Percentiles rank a stretch among this genome's conserved stretches.
Conservation (phyloP, 345 rosid genomes). For the Moricandia moricandioides region DNA sequence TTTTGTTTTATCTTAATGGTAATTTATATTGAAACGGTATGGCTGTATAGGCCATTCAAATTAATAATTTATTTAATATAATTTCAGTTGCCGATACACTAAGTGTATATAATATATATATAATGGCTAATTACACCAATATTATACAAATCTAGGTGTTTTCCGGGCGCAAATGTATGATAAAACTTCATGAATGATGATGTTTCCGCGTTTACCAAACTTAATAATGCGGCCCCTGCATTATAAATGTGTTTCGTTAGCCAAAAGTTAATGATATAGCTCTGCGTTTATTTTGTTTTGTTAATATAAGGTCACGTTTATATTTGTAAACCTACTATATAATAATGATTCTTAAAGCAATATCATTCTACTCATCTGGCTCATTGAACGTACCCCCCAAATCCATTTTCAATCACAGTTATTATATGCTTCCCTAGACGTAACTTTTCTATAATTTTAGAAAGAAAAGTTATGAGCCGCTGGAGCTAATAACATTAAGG, state of each 20-base stretch:
- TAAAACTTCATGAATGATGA: not conserved
- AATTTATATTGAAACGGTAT: not conserved
- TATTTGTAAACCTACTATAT: not conserved
- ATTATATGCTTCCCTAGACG: constrained; percentile 3
- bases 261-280: constrained; percentile 4
- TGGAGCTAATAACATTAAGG: not conserved
- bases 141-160: not conserved
- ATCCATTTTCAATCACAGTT: constrained; percentile 14
- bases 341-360: constrained; percentile 21
- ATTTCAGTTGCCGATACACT: not conserved
- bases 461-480: constrained; percentile 10
- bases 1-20: too few species aligned
- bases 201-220: not conserved
- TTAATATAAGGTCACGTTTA: not conserved
- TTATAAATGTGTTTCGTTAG: constrained; percentile 1
- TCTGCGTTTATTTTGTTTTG: not conserved
- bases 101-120: not conserved
- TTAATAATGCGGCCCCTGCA: not conserved
- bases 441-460: not conserved
- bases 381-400: constrained; percentile 26
- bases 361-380: constrained; percentile 18
- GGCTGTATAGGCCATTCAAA: too few species aligned
- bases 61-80: too few species aligned
- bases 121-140: not conserved
- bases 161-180: not conserved